These are phyloP conservation scores for Digitaria exilis DNA, from an alignment of 202 grass and related monocot genomes.

Conservation along the genomic window DNA sequence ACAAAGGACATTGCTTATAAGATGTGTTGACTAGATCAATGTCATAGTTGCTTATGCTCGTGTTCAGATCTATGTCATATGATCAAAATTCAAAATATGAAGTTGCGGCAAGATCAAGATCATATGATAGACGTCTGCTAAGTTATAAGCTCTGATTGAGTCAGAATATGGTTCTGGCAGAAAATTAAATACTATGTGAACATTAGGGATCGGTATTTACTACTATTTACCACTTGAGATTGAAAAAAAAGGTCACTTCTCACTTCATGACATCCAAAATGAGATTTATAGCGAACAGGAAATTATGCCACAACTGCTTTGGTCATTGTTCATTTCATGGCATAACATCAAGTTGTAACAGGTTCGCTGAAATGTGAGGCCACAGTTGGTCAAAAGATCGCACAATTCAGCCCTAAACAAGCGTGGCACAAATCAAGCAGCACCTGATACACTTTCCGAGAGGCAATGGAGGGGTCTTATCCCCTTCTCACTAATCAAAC, in stretches of 20 bases:
- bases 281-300: too few species aligned
- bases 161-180: neutral
- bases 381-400: neutral
- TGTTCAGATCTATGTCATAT: too few species aligned
- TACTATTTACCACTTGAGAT: too few species aligned
- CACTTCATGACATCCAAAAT: neutral
- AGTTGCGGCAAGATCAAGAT: neutral
- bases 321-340: neutral
- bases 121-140: neutral
- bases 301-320: neutral
- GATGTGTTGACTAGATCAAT: too few species aligned
- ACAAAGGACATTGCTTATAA: too few species aligned
- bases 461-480: neutral
- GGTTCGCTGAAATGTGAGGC: neutral
- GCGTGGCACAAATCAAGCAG: neutral
- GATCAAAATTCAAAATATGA: neutral
- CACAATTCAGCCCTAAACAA: neutral
- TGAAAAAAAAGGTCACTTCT: too few species aligned
- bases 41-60: too few species aligned
- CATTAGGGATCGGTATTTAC: neutral
- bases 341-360: neutral
- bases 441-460: neutral
- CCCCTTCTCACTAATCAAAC: neutral
- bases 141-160: neutral
- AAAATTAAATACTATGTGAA: neutral